Evolutionary conservation across 768 basidiomycete species (phyloP), one percentile per base, ranked within the genome.

Genomic region (Pholiota microspora): DNA sequence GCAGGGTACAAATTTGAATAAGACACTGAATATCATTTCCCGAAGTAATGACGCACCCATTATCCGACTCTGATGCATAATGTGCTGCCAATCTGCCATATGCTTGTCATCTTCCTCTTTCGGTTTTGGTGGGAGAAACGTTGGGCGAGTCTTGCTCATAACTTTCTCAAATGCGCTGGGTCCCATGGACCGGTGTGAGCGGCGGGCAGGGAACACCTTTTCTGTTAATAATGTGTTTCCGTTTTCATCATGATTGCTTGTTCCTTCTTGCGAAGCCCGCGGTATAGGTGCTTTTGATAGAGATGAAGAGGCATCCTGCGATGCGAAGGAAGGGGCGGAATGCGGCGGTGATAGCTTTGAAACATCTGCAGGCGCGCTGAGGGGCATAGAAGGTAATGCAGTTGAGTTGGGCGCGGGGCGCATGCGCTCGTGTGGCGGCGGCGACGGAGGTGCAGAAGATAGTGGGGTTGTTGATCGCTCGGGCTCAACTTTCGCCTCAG

Each of bases 121-220:
- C 45, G 70, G 73, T 66, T 96, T 96, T 5, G 93, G 93, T 21
- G 94, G 94, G n/a, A 95, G 75, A 66, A 86, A 87, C 4, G 78
- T 69, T 15, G 90, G 94, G n/a, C 94, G 76, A 0, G 94, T 96
- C 68, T 83, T 87, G 69, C 89, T 92, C 48, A 89, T 72, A 29
- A 92, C 85, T 69, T 85, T 89, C 65, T 94, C 89, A 44, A 95
- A 77, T 4, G 73, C 67, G 60, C 86, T 89, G 8, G 88, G 88
- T 16, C 89, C 87, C 10, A 69, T 64, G 3, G 87, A 85, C 18
- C 82, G 82, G 27, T 76, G 70, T 34, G 71, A 67, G 50, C 73
- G 73, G 62, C 82, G 81, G 10, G 47, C 55, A 56, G 51, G 25
- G 24, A 67, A 61, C 32, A 65, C 58, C 51, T 73, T 75, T 47